Evolutionary conservation across 495 filamentous ascomycete species (phyloP), one percentile per base, ranked within the genome.

Genomic region (Xylaria longipes): DNA sequence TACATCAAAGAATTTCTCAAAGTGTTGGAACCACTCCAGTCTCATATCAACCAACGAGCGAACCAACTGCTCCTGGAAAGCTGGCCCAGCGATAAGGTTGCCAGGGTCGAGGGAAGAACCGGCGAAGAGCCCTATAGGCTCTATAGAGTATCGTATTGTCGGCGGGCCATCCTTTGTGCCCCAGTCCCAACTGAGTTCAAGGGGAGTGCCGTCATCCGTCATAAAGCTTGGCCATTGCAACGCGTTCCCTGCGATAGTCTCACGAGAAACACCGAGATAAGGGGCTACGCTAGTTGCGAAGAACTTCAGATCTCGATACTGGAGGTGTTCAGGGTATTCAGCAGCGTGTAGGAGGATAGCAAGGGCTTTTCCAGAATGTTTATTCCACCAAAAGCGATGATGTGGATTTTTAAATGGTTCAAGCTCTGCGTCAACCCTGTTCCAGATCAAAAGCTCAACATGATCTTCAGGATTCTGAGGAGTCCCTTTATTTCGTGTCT

Each of bases 181-280:
- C 80, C 80, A 83, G 63, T 72, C 74, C 79, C 79, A 81, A 65
- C 80, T 83, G 31, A 80, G 68, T 70, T 82, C 80, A 58, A 82
- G 75, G 11, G 80, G 81, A 8, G 71, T 76, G 66, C 72, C 61
- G 62, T 83, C 79, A 68, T 83, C 81, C 9, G 78, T 83, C 78
- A 81, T 82, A 68, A 80, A 83, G 68, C 80, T 82, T 22, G 69
- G 67, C 80, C 81, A 83, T 46, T n/a, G 48, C 9, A 15, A 12
- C 35, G 5, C 20, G 25, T 46, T 52, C 33, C 65, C 65, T 8
- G 39, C 33, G 14, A 54, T 48, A 64, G 31, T 35, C 29, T 60
- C 56, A 37, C 69, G 64, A 52, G 69, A 58, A 31, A 62, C 41
- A 25, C 69, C 70, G 5, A 72, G 70, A 22, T 31, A 69, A 58